Evolutionary conservation across 2,329 filamentous ascomycete genomes (phyloP).

Genomic region (Aureobasidium sp.): DNA sequence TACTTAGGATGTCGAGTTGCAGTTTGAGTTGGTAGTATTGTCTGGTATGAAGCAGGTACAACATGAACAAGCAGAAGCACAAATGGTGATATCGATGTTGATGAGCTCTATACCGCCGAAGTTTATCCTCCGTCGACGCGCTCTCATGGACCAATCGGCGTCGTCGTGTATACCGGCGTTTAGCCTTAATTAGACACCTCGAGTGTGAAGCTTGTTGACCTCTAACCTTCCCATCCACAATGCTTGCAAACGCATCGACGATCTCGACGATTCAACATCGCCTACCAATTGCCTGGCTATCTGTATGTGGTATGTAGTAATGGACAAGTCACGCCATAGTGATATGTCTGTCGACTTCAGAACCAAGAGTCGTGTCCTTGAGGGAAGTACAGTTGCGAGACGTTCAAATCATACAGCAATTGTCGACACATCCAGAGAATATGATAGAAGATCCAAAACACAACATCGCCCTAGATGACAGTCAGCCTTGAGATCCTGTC

Average conservation of each 20-base stretch:
- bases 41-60: background rate
- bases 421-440: background rate
- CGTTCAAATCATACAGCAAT: background rate
- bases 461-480: background rate
- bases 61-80: background rate
- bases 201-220: background rate
- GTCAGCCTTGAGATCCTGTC: background rate
- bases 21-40: background rate
- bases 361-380: background rate
- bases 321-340: no score
- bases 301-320: background rate
- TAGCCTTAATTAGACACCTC: background rate
- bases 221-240: background rate
- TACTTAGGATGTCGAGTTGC: background rate
- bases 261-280: background rate
- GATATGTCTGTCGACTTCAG: background rate
- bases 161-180: background rate
- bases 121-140: background rate
- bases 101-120: background rate
- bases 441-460: background rate
- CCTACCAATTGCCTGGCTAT: no score
- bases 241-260: background rate
- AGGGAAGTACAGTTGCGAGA: background rate
- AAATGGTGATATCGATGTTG: background rate
- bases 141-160: background rate